Evolutionary conservation across 176 grass and related monocot species (phyloP).

Genomic region (Puccinellia tenuiflora): DNA sequence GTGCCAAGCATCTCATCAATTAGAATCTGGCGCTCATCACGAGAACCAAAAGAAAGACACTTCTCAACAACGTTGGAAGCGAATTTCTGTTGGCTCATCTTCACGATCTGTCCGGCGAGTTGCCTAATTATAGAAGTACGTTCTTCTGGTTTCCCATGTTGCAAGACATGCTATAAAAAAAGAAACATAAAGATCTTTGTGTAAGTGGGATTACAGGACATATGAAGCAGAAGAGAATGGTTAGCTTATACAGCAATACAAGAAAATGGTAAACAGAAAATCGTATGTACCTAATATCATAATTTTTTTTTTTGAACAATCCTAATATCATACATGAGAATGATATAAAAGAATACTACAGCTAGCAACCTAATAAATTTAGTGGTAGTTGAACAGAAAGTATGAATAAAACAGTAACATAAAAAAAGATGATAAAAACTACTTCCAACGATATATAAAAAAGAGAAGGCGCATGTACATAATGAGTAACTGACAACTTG

Average conservation of each 20-base stretch:
- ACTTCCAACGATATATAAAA: not conserved
- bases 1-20: constrained; percentile 94
- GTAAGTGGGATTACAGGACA: not conserved
- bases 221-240: not conserved
- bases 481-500: not conserved
- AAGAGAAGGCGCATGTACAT: not conserved
- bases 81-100: constrained; percentile 98
- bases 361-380: not conserved
- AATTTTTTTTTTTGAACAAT: too few relatives aligned
- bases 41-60: constrained; percentile 71
- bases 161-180: constrained; percentile 79
- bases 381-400: not conserved
- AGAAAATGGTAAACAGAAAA: not conserved
- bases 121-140: constrained; percentile 70
- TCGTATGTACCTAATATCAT: too few relatives aligned
- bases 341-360: not conserved
- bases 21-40: constrained; percentile 75
- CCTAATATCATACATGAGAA: not conserved
- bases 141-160: constrained; percentile 79
- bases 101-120: constrained; percentile 85
- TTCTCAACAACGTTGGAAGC: constrained; percentile 98
- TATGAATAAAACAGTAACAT: not conserved
- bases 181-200: not conserved
- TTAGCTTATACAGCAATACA: not conserved
- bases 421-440: not conserved